These are phyloP conservation scores for Porcisia hertigi DNA, from an alignment of 208 protist genomes.

Conservation along the genomic window DNA sequence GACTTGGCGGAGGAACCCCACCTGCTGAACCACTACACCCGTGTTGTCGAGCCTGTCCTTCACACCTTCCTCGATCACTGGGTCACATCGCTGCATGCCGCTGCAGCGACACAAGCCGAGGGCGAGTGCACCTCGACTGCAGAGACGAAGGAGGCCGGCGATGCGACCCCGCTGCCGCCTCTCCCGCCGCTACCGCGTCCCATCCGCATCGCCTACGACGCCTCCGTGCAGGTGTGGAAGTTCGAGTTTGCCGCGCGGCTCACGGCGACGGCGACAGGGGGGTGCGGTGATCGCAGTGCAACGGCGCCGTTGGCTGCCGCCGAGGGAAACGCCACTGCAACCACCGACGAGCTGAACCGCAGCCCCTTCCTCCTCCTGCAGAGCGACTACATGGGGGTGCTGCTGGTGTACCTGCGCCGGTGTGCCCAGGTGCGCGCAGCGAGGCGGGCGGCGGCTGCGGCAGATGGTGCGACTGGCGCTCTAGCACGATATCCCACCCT, in stretches of 20 bases:
- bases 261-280: constrained; percentile 15
- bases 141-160: neutral
- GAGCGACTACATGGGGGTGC: constrained; percentile 66
- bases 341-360: constrained; percentile 30
- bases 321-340: neutral
- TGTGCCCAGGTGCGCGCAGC: constrained; percentile 18
- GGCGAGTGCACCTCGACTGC: neutral
- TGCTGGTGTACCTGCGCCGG: constrained; percentile 74
- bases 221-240: constrained; percentile 27
- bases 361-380: constrained; percentile 56
- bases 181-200: constrained; percentile 33
- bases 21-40: constrained; percentile 16
- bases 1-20: constrained; percentile 10
- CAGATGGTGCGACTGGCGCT: neutral
- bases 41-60: constrained; percentile 20
- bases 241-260: constrained; percentile 43
- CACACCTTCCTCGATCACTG: constrained; percentile 10
- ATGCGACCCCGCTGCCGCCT: neutral
- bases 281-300: neutral
- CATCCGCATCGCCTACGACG: constrained; percentile 31
- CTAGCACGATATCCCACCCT: constrained; percentile 20
- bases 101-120: neutral
- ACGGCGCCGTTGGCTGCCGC: neutral
- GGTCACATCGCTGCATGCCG: neutral
- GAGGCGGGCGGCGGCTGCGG: constrained; percentile 4